These are phyloP conservation scores for Blastobotrys parvus DNA, from an alignment of 805 yeast genomes.

Conservation along the genomic window DNA sequence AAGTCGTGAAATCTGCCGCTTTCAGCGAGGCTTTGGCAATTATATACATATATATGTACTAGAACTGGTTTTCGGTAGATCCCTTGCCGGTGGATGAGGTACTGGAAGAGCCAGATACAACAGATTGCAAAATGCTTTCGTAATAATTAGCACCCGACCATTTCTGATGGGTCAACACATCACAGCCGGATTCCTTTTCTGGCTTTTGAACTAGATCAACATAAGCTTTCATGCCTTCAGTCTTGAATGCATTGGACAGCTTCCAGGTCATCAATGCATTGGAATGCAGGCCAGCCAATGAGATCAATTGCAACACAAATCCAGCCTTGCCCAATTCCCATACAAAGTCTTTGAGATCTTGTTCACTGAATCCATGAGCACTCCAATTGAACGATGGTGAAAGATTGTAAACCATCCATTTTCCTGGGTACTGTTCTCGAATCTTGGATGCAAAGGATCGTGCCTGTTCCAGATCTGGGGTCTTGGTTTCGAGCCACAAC, in stretches of 20 bases:
- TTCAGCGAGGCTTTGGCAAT: no score
- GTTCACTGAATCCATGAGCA: constrained; percentile 44
- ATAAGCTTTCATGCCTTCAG: constrained; percentile 53
- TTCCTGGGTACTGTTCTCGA: constrained; percentile 40
- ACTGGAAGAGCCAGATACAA: constrained; percentile 38
- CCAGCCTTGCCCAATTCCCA: constrained; percentile 49
- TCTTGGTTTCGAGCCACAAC: constrained; percentile 56
- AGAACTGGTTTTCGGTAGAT: constrained; percentile 32
- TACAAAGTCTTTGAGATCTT: constrained; percentile 40
- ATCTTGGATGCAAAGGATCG: constrained; percentile 38
- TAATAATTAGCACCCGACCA: constrained; percentile 57
- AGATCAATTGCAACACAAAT: constrained; percentile 50
- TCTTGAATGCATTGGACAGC: constrained; percentile 39
- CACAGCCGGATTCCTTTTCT: constrained; percentile 40
- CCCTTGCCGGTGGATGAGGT: constrained; percentile 37
- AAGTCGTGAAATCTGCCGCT: no score
- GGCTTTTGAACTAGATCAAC: constrained; percentile 43
- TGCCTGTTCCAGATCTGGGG: constrained; percentile 47
- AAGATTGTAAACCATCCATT: constrained; percentile 51
- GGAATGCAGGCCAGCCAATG: constrained; percentile 52
- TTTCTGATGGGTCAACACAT: constrained; percentile 50
- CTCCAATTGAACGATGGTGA: constrained; percentile 57
- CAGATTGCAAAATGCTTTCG: constrained; percentile 37
- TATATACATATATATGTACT: neutral
- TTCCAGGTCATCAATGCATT: constrained; percentile 46